Percentiles rank a stretch among this genome's conserved stretches.
These are phyloP conservation scores for Phytophthora sansomeana DNA, from an alignment of 352 stramenopile species.

Conservation along the genomic window DNA sequence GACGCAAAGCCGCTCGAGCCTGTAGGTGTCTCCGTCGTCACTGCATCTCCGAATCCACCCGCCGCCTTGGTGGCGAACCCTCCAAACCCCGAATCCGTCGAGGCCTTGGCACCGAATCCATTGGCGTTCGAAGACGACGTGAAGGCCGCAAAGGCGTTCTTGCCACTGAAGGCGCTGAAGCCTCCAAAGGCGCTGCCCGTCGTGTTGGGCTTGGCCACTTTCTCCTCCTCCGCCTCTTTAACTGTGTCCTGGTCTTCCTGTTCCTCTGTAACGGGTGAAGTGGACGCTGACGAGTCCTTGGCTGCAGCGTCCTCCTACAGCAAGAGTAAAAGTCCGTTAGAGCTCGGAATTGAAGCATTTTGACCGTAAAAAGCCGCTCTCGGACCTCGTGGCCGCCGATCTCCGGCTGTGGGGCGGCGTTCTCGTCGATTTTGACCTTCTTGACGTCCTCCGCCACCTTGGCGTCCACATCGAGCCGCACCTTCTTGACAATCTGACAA, in stretches of 20 bases:
- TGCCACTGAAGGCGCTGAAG: slow-evolving; percentile 61
- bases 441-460: slow-evolving; percentile 61
- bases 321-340: slow-evolving; percentile 4
- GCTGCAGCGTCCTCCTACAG: slow-evolving; percentile 12
- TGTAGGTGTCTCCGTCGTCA: slow-evolving; percentile 11
- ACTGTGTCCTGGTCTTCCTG: background rate
- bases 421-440: slow-evolving; percentile 51
- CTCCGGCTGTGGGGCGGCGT: slow-evolving; percentile 31
- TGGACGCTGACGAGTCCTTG: slow-evolving; percentile 12
- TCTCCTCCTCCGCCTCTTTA: slow-evolving; percentile 17
- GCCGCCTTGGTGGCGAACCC: slow-evolving; percentile 17
- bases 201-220: slow-evolving; percentile 34
- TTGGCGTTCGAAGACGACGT: slow-evolving; percentile 29
- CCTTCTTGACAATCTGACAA: slow-evolving; percentile 63
- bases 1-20: slow-evolving; percentile 60
- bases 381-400: slow-evolving; percentile 36
- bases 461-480: slow-evolving; percentile 58
- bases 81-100: slow-evolving; percentile 9
- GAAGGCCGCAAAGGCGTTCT: slow-evolving; percentile 60
- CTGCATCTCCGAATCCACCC: slow-evolving; percentile 35
- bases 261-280: slow-evolving; percentile 22
- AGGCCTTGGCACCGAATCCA: slow-evolving; percentile 34
- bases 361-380: background rate
- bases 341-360: slow-evolving; percentile 4
- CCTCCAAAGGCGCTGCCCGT: slow-evolving; percentile 55